Conservation (phyloP, 345 rosid species). For the Arabidopsis arenosa region DNA sequence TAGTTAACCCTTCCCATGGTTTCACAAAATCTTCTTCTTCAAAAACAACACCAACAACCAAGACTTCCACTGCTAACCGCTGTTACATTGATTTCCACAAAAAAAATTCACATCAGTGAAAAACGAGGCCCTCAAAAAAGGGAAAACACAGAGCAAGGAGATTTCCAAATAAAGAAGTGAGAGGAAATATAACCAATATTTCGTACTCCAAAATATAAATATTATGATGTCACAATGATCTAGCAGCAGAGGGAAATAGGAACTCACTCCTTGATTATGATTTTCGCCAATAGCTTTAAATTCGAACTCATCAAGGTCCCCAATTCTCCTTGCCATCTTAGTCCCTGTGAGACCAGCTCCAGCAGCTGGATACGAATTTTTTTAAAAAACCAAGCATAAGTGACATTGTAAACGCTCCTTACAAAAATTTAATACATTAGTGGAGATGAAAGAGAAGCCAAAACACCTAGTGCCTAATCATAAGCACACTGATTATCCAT, state of each 20-base stretch:
- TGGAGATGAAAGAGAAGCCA: slow-evolving; percentile 35
- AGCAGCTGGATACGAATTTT: slow-evolving; percentile 62
- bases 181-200: neutral
- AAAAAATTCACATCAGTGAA: slow-evolving; percentile 7
- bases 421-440: slow-evolving; percentile 1
- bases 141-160: slow-evolving; percentile 10
- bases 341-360: slow-evolving; percentile 99
- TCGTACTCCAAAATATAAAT: slow-evolving; percentile 15
- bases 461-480: slow-evolving; percentile 30
- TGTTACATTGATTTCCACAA: slow-evolving; percentile 46
- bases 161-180: neutral
- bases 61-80: slow-evolving; percentile 91
- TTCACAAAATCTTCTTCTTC: slow-evolving; percentile 71
- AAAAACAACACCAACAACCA: slow-evolving; percentile 81
- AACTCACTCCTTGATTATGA: slow-evolving; percentile 68
- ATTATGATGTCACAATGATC: slow-evolving; percentile 11
- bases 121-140: neutral
- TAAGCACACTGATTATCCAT: slow-evolving; percentile 18
- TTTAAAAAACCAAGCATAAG: slow-evolving; percentile 10
- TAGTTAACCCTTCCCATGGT: slow-evolving; percentile 88
- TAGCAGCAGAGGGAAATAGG: slow-evolving; percentile 12
- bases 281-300: slow-evolving; percentile 83
- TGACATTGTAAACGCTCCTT: neutral
- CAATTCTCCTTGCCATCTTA: slow-evolving; percentile 93
- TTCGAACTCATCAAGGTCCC: slow-evolving; percentile 90